Evolutionary conservation across 352 stramenopile species (phyloP), one percentile per base, ranked within the genome.

Genomic region (Globisporangium canariense): DNA sequence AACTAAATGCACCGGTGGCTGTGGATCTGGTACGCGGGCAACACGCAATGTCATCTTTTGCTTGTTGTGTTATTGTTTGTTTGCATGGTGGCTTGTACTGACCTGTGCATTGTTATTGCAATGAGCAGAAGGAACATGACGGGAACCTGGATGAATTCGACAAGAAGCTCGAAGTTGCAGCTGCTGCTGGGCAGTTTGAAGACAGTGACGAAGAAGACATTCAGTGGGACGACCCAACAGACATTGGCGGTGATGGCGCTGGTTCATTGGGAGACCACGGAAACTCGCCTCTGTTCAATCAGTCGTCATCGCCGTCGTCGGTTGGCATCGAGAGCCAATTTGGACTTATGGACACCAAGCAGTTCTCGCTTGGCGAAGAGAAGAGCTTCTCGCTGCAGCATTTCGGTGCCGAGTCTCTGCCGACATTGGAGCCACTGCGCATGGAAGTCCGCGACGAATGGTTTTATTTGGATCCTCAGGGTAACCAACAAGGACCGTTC

Each of bases 381-480:
- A 70, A 67, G 45, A 71, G 56, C 28, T 82, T 76, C 16, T 71
- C 65, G 9, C 22, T 81, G 10, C 53, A 71, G 7, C 64, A 71
- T 32, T 67, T 63, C 25, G 49, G 34, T 10, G 66, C 65, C 11
- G 73, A 64, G 55, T 66, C 43, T 14, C 65, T 69, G 20, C 46
- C 45, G 2, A 71, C 47, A 34, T 65, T 76, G 62, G 69, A 66
- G 13, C 78, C 60, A 20, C 32, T 76, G 55, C 68, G 58, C 40
- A 54, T 83, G 28, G 79, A 88, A 68, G 74, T 86, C 16, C 63
- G 73, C 18, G 87, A 94, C 49, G 84, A 91, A 67, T 96, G 87
- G 87, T 94, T 91, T 69, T 96, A 96, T 58, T 64, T 96, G 68
- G 87, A 95, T 47, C 87, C 85, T 0, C 87, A 94, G 51, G 87